Conservation (phyloP, 2,329 filamentous ascomycete genomes). For the Keithomyces neogunnii region DNA sequence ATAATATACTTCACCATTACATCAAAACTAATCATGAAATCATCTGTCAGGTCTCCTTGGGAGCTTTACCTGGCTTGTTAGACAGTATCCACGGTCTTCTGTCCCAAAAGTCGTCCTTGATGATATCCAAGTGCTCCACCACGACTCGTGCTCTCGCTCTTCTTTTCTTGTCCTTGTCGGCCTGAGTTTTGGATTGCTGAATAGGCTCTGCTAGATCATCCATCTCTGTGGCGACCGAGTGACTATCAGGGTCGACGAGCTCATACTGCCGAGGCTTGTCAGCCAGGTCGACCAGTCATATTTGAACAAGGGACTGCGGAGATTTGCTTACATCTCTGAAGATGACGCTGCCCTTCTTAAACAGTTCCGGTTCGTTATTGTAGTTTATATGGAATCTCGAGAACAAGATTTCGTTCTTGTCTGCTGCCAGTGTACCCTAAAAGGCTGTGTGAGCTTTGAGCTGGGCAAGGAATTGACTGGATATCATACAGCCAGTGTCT, state of each 20-base stretch:
- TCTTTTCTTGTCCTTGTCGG: constrained; percentile 74
- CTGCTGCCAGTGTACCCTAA: constrained; percentile 71
- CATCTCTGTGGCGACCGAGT: constrained; percentile 36
- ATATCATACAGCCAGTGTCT: constrained; percentile 57
- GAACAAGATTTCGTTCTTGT: constrained; percentile 96
- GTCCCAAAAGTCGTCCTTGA: constrained; percentile 92
- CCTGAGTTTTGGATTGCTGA: constrained; percentile 66
- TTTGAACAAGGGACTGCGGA: not conserved
- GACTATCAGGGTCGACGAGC: constrained; percentile 50
- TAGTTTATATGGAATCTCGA: constrained; percentile 88
- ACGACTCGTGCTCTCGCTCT: constrained; percentile 72
- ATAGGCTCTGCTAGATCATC: constrained; percentile 43
- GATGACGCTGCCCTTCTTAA: constrained; percentile 85
- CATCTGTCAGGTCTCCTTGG: constrained; percentile 42
- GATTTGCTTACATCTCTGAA: constrained; percentile 61
- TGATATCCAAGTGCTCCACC: constrained; percentile 84
- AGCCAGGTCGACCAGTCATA: not conserved
- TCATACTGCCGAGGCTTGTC: constrained; percentile 53
- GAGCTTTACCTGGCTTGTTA: constrained; percentile 62
- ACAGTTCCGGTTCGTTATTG: constrained; percentile 91
- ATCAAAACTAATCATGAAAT: not conserved
- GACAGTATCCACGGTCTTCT: constrained; percentile 75
- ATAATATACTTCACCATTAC: not conserved
- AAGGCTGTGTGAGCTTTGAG: constrained; percentile 6
- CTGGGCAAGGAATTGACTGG: not conserved